phyloP scores from a whole-genome alignment of 2,329 filamentous ascomycete genomes.

The Nemania sp. region DNA sequence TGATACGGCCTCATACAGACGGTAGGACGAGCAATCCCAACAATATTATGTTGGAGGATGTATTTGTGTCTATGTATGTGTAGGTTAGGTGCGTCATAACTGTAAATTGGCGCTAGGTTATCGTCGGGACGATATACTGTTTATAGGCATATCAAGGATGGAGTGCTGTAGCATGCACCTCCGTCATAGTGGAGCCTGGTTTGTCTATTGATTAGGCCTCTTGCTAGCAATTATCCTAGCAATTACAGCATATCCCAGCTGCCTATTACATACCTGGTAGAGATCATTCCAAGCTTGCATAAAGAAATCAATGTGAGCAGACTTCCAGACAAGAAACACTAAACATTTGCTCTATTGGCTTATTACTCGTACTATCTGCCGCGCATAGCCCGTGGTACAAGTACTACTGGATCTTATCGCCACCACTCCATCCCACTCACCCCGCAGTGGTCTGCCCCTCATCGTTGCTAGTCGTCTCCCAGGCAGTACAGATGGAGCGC shows the following conservation, averaged over 20 bases:
- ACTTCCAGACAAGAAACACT: neutral
- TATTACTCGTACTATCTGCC: neutral
- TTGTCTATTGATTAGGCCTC: no score
- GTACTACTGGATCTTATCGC: slow-evolving; percentile 2
- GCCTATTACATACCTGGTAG: no score
- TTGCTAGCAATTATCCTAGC: neutral
- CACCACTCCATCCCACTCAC: slow-evolving; percentile 12
- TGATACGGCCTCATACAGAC: neutral
- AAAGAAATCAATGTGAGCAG: neutral
- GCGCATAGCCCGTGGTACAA: neutral
- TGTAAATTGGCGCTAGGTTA: slow-evolving; percentile 5
- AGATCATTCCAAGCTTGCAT: neutral
- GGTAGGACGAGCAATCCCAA: neutral
- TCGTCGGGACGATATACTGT: slow-evolving; percentile 3
- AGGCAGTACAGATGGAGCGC: neutral
- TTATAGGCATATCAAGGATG: neutral
- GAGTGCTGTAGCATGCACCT: neutral
- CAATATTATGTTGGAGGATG: neutral
- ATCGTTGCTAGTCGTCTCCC: neutral
- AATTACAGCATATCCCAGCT: neutral
- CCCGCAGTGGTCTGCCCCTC: slow-evolving; percentile 39
- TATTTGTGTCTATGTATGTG: neutral
- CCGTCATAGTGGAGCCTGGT: no score
- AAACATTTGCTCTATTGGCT: neutral
- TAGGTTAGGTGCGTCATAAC: neutral